Percentiles rank a stretch among this genome's conserved stretches.
phyloP scores from a whole-genome alignment of 345 rosid species.

The Salix udensis region DNA sequence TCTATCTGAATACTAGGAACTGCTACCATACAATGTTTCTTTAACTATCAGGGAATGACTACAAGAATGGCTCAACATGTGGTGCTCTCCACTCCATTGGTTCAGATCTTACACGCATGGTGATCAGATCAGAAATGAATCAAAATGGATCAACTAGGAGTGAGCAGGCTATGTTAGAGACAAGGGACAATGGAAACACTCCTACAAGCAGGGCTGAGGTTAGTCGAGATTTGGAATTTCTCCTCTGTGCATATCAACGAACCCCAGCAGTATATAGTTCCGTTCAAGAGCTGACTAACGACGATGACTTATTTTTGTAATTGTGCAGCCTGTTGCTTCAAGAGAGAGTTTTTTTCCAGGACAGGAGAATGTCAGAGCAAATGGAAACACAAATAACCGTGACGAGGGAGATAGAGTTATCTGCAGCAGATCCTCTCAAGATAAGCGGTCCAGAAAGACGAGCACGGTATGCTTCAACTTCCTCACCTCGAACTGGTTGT shows the following conservation, averaged over 20 bases:
- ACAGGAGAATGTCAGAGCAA: constrained; percentile 34
- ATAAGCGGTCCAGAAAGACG: constrained; percentile 64
- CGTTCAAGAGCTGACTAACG: neutral
- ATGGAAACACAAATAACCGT: constrained; percentile 25
- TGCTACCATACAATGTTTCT: neutral
- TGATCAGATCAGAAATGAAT: constrained; percentile 50
- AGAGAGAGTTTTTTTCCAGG: constrained; percentile 69
- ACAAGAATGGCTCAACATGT: constrained; percentile 68
- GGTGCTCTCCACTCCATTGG: constrained; percentile 88
- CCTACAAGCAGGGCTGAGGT: constrained; percentile 81
- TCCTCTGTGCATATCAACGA: neutral
- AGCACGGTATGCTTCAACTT: constrained; percentile 58
- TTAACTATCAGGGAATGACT: constrained; percentile 32
- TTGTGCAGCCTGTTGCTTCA: constrained; percentile 69
- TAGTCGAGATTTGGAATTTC: neutral
- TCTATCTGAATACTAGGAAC: neutral
- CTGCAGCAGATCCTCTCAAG: constrained; percentile 58
- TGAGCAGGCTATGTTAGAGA: constrained; percentile 58
- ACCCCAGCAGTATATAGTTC: neutral
- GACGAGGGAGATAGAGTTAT: constrained; percentile 39
- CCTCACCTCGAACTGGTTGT: neutral
- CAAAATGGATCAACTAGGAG: constrained; percentile 52
- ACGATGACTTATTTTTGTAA: constrained; percentile 2
- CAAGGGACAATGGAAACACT: constrained; percentile 49
- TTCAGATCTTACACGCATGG: constrained; percentile 89